phyloP scores from a whole-genome alignment of 1,284 basidiomycete species.

The Sparassis latifolia region DNA sequence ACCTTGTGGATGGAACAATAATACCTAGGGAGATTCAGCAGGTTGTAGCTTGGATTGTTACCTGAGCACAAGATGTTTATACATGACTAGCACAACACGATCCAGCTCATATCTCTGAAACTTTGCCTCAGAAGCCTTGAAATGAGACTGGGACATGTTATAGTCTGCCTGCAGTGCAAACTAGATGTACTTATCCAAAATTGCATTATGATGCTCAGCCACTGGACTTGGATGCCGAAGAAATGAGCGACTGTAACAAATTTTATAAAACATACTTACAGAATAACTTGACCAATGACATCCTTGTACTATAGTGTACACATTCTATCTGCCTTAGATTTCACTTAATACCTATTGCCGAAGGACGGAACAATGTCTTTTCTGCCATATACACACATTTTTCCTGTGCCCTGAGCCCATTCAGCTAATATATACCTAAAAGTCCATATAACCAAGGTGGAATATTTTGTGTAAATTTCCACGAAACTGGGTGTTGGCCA shows the following conservation, averaged over 20 bases:
- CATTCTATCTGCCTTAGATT: slow-evolving; percentile 35
- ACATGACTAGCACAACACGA: not conserved
- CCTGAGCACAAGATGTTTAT: not conserved
- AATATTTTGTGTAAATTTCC: too few relatives aligned
- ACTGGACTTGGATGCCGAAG: not conserved
- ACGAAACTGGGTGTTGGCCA: too few relatives aligned
- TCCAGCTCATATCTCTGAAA: not conserved
- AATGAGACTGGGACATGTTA: slow-evolving; percentile 5
- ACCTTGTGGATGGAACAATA: too few relatives aligned
- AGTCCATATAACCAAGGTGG: too few relatives aligned
- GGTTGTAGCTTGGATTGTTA: not conserved
- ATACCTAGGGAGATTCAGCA: not conserved
- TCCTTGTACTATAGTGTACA: slow-evolving; percentile 29
- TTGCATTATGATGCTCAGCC: slow-evolving; percentile 6
- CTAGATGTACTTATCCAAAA: slow-evolving; percentile 8
- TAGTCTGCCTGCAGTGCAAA: slow-evolving; percentile 6
- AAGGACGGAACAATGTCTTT: slow-evolving; percentile 34
- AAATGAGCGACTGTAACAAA: slow-evolving; percentile 16
- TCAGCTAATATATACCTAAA: too few relatives aligned
- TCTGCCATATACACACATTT: slow-evolving; percentile 29
- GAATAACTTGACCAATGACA: slow-evolving; percentile 24
- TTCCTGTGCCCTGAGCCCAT: slow-evolving; percentile 24
- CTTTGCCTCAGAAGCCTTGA: not conserved
- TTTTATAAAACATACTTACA: slow-evolving; percentile 28
- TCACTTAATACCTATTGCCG: slow-evolving; percentile 29